phyloP scores from a whole-genome alignment of 352 stramenopile species.

The Synura sp. region DNA sequence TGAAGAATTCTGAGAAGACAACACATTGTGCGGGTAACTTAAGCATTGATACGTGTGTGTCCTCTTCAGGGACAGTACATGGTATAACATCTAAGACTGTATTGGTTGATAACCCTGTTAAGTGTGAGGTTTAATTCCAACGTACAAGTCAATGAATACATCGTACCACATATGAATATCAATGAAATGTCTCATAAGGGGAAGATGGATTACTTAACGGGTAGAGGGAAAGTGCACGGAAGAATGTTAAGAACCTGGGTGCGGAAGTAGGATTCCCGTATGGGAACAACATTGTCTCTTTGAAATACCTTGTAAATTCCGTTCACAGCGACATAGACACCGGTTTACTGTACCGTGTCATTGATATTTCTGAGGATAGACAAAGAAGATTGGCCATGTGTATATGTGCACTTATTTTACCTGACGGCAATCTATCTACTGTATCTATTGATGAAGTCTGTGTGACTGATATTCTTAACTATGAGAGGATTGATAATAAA shows the following conservation, averaged over 20 bases:
- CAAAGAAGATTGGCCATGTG: too few relatives aligned
- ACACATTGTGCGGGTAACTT: not conserved
- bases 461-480: too few relatives aligned
- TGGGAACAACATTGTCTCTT: too few relatives aligned
- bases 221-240: not conserved
- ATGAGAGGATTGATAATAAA: too few relatives aligned
- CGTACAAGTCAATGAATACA: slow-evolving; percentile 18
- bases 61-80: not conserved
- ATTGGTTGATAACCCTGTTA: not conserved
- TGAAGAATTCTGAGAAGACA: slow-evolving; percentile 14
- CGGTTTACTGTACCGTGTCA: not conserved
- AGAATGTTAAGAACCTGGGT: slow-evolving; percentile 1
- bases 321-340: not conserved
- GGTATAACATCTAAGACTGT: slow-evolving; percentile 18
- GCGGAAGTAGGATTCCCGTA: slow-evolving; percentile 17
- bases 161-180: slow-evolving; percentile 28
- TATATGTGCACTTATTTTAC: too few relatives aligned
- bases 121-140: slow-evolving; percentile 28
- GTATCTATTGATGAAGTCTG: too few relatives aligned
- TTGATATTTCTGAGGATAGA: too few relatives aligned
- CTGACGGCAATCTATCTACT: too few relatives aligned
- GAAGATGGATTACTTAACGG: slow-evolving; percentile 1
- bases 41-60: slow-evolving; percentile 18
- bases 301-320: too few relatives aligned
- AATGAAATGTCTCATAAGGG: slow-evolving; percentile 4